Evolutionary conservation across 2,329 filamentous ascomycete genomes (phyloP).

Genomic region (Incumbomyces delicatus): DNA sequence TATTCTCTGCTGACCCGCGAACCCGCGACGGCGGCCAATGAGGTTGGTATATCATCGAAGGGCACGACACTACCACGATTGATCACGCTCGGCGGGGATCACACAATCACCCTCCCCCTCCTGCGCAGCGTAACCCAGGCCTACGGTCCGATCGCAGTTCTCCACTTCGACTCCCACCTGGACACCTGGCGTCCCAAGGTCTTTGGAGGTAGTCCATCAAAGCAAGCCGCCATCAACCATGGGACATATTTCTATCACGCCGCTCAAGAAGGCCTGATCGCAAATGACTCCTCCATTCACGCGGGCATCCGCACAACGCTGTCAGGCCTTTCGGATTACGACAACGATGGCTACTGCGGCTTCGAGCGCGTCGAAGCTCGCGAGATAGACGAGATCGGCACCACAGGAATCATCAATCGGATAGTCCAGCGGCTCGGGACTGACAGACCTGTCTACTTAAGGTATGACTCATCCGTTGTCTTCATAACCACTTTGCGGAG

Average conservation of each 20-base stretch:
- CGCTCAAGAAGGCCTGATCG: slow-evolving; percentile 63
- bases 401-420: slow-evolving; percentile 65
- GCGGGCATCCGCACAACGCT: slow-evolving; percentile 78
- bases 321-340: slow-evolving; percentile 68
- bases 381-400: slow-evolving; percentile 59
- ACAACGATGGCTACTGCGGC: slow-evolving; percentile 75
- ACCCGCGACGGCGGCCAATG: slow-evolving; percentile 58
- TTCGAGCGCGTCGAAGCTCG: slow-evolving; percentile 72
- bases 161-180: slow-evolving; percentile 54
- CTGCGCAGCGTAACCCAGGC: slow-evolving; percentile 51
- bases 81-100: slow-evolving; percentile 56
- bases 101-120: slow-evolving; percentile 38
- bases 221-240: slow-evolving; percentile 71
- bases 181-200: slow-evolving; percentile 71
- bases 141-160: slow-evolving; percentile 58
- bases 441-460: slow-evolving; percentile 65
- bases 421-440: slow-evolving; percentile 68
- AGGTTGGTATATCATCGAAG: slow-evolving; percentile 57
- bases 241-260: slow-evolving; percentile 86
- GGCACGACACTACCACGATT: slow-evolving; percentile 69
- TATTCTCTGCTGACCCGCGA: slow-evolving; percentile 61
- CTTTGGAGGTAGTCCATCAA: slow-evolving; percentile 69
- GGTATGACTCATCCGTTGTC: no score
- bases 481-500: no score
- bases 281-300: slow-evolving; percentile 78